These are phyloP conservation scores for Colletotrichum sublineola DNA, from an alignment of 2,329 filamentous ascomycete species.

Conservation along the genomic window DNA sequence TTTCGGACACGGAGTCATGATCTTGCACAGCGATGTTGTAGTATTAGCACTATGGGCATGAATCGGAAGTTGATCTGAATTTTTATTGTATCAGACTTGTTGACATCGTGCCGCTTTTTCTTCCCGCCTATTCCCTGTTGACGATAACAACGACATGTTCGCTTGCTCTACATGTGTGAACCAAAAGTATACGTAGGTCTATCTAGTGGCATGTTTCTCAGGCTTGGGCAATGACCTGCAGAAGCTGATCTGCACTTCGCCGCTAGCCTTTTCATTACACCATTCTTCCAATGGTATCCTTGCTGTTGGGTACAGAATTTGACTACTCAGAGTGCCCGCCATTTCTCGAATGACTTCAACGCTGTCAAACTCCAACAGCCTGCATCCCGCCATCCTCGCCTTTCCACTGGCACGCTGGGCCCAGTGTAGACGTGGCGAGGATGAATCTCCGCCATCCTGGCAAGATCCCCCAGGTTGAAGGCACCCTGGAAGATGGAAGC, in stretches of 20 bases:
- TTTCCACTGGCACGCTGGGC: slow-evolving; percentile 25
- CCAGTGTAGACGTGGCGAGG: slow-evolving; percentile 25
- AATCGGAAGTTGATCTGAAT: background rate
- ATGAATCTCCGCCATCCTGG: slow-evolving; percentile 4
- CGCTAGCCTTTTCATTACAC: rapidly evolving
- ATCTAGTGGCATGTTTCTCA: background rate
- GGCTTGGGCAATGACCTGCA: background rate
- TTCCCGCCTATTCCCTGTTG: slow-evolving; percentile 56
- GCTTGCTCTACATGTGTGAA: slow-evolving; percentile 65
- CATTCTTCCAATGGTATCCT: background rate
- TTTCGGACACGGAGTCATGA: slow-evolving; percentile 20
- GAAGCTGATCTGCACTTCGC: background rate
- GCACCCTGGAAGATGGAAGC: background rate
- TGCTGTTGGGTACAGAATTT: too few species aligned
- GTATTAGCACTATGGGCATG: background rate
- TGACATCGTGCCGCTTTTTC: background rate
- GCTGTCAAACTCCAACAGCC: slow-evolving; percentile 6
- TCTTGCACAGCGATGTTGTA: rapidly evolving
- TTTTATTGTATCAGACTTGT: background rate
- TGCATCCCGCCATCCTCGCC: slow-evolving; percentile 8
- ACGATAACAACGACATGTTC: slow-evolving; percentile 68
- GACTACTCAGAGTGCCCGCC: background rate
- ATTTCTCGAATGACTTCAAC: slow-evolving; percentile 25
- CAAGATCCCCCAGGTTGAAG: background rate
- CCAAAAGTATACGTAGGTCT: slow-evolving; percentile 39